Conservation (phyloP, 177 flowering plant genomes). For the Vitis hybrid region DNA sequence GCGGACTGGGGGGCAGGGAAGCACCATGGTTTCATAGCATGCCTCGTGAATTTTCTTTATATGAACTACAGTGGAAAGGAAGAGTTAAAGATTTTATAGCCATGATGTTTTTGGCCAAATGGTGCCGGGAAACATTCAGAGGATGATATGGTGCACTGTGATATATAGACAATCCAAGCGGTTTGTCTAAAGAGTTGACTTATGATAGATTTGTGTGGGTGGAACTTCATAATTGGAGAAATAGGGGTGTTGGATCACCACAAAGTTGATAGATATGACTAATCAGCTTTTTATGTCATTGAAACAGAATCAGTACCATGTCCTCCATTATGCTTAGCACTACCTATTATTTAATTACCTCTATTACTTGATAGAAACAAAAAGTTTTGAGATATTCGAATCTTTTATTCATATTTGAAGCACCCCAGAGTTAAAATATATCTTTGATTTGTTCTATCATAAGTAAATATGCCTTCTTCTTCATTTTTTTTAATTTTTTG, state of each 20-base stretch:
- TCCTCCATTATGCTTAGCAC: conserved; percentile 1
- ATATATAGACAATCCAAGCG: too few relatives aligned
- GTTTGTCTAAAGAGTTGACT: not conserved
- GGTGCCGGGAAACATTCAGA: not conserved
- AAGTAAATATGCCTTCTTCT: too few relatives aligned
- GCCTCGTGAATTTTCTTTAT: too few relatives aligned
- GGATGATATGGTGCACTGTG: too few relatives aligned
- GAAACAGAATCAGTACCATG: not conserved
- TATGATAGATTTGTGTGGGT: not conserved
- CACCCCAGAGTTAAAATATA: too few relatives aligned
- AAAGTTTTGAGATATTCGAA: not conserved
- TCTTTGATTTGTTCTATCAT: too few relatives aligned
- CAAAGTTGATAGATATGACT: not conserved
- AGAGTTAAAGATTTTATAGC: too few relatives aligned
- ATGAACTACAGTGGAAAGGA: too few relatives aligned
- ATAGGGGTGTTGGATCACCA: not conserved
- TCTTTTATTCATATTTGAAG: not conserved
- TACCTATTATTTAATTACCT: not conserved
- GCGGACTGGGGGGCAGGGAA: too few relatives aligned
- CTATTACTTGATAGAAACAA: not conserved
- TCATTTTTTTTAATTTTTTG: too few relatives aligned
- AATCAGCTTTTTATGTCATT: not conserved
- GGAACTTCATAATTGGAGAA: not conserved
- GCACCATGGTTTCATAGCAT: too few relatives aligned
- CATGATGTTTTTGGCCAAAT: not conserved